Conservation (phyloP, 306 rosid genomes). For the Arachis stenosperma region DNA sequence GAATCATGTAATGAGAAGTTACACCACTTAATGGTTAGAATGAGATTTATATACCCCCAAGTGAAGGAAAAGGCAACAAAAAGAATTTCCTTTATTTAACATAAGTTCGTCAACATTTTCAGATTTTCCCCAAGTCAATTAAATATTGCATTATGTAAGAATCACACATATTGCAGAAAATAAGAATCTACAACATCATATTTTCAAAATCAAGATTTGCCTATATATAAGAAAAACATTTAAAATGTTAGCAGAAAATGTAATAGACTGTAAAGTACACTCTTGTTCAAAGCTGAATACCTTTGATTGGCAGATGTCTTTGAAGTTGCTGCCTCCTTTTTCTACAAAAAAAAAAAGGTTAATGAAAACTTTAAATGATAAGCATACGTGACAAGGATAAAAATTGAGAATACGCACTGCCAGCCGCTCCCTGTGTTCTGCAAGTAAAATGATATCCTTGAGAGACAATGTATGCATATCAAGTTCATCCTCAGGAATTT, state of each 20-base stretch:
- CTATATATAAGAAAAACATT: constrained; percentile 4
- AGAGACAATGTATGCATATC: constrained; percentile 59
- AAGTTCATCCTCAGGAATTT: constrained; percentile 74
- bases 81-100: constrained; percentile 13
- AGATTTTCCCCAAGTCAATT: constrained; percentile 4
- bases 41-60: constrained; percentile 15
- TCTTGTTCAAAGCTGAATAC: constrained; percentile 42
- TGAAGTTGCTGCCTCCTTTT: constrained; percentile 62
- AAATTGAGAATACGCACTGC: constrained; percentile 53
- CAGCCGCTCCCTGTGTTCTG: constrained; percentile 68
- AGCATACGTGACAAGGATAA: constrained; percentile 20
- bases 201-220: constrained; percentile 20
- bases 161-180: constrained; percentile 1
- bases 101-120: constrained; percentile 30
- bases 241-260: constrained; percentile 2
- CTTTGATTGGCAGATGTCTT: constrained; percentile 58
- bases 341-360: constrained; percentile 54
- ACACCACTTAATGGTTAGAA: constrained; percentile 19
- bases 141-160: neutral
- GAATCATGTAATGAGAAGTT: constrained; percentile 13
- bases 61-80: neutral
- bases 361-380: constrained; percentile 11
- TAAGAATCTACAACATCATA: constrained; percentile 8
- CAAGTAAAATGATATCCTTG: constrained; percentile 72
- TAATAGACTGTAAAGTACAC: neutral